Conservation (phyloP, 1,139 yeast species). For the Nadsonia starkeyi-henricii region DNA sequence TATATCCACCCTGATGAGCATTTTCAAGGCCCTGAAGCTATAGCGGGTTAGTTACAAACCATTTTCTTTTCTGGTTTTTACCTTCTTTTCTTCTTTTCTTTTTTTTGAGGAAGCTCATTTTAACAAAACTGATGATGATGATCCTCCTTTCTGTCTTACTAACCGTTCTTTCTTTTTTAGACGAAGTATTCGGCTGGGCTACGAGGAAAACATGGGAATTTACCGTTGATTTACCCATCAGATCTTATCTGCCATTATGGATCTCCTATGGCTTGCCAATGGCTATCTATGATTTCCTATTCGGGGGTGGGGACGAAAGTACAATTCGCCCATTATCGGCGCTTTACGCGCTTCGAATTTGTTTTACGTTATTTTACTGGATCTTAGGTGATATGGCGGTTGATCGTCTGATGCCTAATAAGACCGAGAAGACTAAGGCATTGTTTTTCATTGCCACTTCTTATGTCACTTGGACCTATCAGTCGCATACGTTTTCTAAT, state of each 20-base stretch:
- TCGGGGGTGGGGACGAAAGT: slow-evolving; percentile 11
- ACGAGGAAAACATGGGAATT: slow-evolving; percentile 82
- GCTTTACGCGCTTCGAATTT: slow-evolving; percentile 45
- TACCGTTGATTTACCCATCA: slow-evolving; percentile 38
- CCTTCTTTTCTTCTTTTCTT: background rate
- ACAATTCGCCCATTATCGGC: slow-evolving; percentile 25
- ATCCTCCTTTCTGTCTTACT: no score
- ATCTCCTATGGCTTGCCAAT: slow-evolving; percentile 54
- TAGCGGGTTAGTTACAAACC: slow-evolving; percentile 30
- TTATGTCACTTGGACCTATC: slow-evolving; percentile 66
- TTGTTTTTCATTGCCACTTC: slow-evolving; percentile 59
- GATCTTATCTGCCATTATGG: slow-evolving; percentile 63
- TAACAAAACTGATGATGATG: no score
- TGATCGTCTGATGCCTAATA: slow-evolving; percentile 36
- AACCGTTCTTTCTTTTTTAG: slow-evolving; percentile 6
- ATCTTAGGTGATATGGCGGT: slow-evolving; percentile 36
- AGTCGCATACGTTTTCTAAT: slow-evolving; percentile 81
- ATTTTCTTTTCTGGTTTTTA: no score
- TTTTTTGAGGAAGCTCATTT: background rate
- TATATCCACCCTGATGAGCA: slow-evolving; percentile 98
- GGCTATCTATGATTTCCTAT: slow-evolving; percentile 16
- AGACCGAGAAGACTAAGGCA: slow-evolving; percentile 51
- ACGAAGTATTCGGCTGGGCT: slow-evolving; percentile 33
- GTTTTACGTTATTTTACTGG: slow-evolving; percentile 46
- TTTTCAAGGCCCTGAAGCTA: slow-evolving; percentile 71